phyloP scores from a whole-genome alignment of 2,329 filamentous ascomycete genomes.

The Fulvia fulva region DNA sequence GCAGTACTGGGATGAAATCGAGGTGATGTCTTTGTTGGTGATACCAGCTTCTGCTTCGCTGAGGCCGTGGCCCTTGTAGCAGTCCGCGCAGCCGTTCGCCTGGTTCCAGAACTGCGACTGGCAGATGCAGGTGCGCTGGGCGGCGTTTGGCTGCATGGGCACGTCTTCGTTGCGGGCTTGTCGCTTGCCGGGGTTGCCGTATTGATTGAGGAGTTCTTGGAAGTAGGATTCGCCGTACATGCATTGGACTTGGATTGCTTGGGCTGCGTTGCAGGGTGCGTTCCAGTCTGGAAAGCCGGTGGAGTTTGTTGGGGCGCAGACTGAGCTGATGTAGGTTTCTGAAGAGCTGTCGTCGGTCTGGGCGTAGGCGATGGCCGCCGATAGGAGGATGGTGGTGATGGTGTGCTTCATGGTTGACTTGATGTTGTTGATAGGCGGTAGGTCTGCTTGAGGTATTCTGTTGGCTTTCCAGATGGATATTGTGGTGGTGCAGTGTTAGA shows the following conservation, averaged over 20 bases:
- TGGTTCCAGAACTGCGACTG: constrained; percentile 24
- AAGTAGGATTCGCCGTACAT: constrained; percentile 19
- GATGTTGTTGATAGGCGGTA: background rate
- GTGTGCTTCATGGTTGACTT: constrained; percentile 5
- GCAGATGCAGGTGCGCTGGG: constrained; percentile 29
- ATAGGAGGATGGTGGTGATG: background rate
- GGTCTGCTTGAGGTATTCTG: background rate
- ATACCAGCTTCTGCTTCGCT: constrained; percentile 3
- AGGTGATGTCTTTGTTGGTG: constrained; percentile 5
- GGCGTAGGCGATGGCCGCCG: background rate
- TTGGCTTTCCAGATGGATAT: background rate
- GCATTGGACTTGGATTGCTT: constrained; percentile 23
- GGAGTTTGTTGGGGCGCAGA: constrained; percentile 24
- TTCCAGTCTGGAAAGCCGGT: constrained; percentile 21
- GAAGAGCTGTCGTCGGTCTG: background rate
- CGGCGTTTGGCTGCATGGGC: constrained; percentile 16
- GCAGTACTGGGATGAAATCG: constrained; percentile 24
- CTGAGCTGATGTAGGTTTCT: constrained; percentile 19
- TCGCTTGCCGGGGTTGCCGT: background rate
- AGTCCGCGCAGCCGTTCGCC: constrained; percentile 21
- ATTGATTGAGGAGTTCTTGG: background rate
- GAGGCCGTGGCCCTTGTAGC: constrained; percentile 23
- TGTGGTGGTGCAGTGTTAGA: background rate
- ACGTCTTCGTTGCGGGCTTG: constrained; percentile 1
- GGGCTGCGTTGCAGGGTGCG: constrained; percentile 26